A percentile compares a stretch with the other conserved stretches of the same genome.
Evolutionary conservation across 1,284 basidiomycete genomes (phyloP).

Genomic region (Blastosporella zonata): DNA sequence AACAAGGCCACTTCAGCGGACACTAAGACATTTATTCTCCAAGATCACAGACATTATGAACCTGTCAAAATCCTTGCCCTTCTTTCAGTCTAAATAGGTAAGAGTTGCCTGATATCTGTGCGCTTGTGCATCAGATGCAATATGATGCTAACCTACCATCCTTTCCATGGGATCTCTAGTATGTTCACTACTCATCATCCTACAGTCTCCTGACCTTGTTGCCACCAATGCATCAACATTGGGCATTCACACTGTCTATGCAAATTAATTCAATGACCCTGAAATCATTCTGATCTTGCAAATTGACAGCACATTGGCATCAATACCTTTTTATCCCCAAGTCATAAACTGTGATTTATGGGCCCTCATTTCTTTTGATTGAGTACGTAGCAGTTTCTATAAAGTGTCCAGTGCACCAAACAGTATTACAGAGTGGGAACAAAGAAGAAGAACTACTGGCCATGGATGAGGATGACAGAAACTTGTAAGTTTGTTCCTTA

Average conservation of each 20-base stretch:
- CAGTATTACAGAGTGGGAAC: slow-evolving; percentile 2
- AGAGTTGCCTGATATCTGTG: slow-evolving; percentile 14
- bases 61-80: not conserved
- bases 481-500: not conserved
- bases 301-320: slow-evolving; percentile 12
- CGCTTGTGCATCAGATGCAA: slow-evolving; percentile 15
- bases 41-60: not conserved
- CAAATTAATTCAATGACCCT: slow-evolving; percentile 2
- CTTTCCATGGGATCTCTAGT: slow-evolving; percentile 25
- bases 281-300: slow-evolving; percentile 6
- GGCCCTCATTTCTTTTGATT: slow-evolving; percentile 8
- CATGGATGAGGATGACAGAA: slow-evolving; percentile 7
- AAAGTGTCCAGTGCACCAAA: not conserved
- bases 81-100: not conserved
- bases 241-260: slow-evolving; percentile 9
- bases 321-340: slow-evolving; percentile 7
- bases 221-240: slow-evolving; percentile 1
- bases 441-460: slow-evolving; percentile 10
- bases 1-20: slow-evolving; percentile 14
- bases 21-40: slow-evolving; percentile 13
- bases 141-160: slow-evolving; percentile 19
- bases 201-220: not conserved
- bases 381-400: slow-evolving; percentile 5
- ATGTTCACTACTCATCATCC: not conserved
- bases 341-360: slow-evolving; percentile 6